phyloP scores from a whole-genome alignment of 208 protist genomes.

The Crithidia sp. region DNA sequence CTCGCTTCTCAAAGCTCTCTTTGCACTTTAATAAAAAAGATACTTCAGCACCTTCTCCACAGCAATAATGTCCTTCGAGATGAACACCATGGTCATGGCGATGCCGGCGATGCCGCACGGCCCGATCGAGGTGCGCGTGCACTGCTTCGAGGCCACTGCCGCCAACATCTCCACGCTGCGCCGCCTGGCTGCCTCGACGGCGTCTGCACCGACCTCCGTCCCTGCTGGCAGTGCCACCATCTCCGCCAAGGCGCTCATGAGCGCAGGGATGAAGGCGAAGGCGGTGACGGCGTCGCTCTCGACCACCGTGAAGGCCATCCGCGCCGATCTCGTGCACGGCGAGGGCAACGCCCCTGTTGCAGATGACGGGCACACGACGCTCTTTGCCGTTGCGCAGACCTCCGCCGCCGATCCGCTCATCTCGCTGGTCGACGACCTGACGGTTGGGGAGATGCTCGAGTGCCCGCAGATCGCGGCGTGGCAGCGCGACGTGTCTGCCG shows the following conservation, averaged over 20 bases:
- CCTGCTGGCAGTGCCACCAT: neutral
- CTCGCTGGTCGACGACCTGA: conserved; percentile 2
- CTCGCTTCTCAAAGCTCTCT: neutral
- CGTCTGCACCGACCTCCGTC: neutral
- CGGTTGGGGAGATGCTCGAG: neutral
- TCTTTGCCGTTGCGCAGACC: conserved; percentile 11
- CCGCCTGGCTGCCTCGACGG: neutral
- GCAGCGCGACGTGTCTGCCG: neutral
- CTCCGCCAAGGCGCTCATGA: neutral
- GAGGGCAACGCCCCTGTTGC: neutral
- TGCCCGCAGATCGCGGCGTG: conserved; percentile 3
- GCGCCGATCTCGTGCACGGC: neutral
- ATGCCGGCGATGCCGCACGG: conserved; percentile 3
- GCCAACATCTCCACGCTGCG: conserved; percentile 13
- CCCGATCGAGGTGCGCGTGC: neutral
- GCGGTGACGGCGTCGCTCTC: neutral
- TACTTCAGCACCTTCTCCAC: neutral
- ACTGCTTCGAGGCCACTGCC: conserved; percentile 15
- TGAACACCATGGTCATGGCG: conserved; percentile 6
- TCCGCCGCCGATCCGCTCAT: neutral
- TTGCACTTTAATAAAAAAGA: neutral
- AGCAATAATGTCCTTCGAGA: neutral
- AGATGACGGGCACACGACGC: neutral
- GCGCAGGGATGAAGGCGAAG: neutral
- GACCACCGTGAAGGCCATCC: conserved; percentile 8